These are phyloP conservation scores for Brassica hybrid DNA, from an alignment of 441 rosid genomes.

Conservation along the genomic window DNA sequence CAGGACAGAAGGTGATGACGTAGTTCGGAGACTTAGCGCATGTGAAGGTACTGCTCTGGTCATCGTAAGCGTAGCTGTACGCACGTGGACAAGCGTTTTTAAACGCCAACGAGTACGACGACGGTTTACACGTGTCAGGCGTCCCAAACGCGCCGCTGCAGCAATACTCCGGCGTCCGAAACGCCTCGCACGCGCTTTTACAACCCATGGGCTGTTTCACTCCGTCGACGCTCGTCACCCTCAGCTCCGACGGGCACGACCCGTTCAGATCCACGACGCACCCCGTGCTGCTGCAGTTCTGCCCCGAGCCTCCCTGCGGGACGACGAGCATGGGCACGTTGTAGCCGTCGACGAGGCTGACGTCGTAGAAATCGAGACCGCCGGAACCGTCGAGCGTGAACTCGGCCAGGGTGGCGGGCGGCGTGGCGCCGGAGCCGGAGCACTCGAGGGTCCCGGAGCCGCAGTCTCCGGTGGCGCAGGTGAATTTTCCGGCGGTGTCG, in stretches of 20 bases:
- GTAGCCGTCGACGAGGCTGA: slow-evolving; percentile 95
- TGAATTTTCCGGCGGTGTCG: slow-evolving; percentile 61
- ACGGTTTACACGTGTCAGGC: slow-evolving; percentile 82
- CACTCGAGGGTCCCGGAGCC: slow-evolving; percentile 75
- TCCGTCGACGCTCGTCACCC: slow-evolving; percentile 54
- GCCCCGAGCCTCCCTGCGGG: slow-evolving; percentile 72
- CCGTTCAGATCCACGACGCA: slow-evolving; percentile 74
- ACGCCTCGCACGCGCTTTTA: slow-evolving; percentile 93
- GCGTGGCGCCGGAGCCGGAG: slow-evolving; percentile 73
- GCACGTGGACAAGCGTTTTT: slow-evolving; percentile 87
- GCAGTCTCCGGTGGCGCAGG: slow-evolving; percentile 88
- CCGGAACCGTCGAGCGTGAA: slow-evolving; percentile 83
- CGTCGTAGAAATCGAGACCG: slow-evolving; percentile 86
- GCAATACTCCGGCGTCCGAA: slow-evolving; percentile 75
- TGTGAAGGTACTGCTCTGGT: slow-evolving; percentile 87
- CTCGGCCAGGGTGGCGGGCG: slow-evolving; percentile 92
- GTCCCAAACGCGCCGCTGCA: slow-evolving; percentile 73
- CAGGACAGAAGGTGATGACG: slow-evolving; percentile 84
- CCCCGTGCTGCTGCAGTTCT: slow-evolving; percentile 73
- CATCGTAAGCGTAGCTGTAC: slow-evolving; percentile 96
- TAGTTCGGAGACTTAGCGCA: slow-evolving; percentile 74
- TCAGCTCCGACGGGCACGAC: slow-evolving; percentile 80
- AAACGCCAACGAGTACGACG: slow-evolving; percentile 67
- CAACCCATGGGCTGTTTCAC: slow-evolving; percentile 63
- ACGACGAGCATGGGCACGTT: slow-evolving; percentile 81